Conservation (phyloP, 306 rosid genomes). For the Hippophae rhamnoides region DNA sequence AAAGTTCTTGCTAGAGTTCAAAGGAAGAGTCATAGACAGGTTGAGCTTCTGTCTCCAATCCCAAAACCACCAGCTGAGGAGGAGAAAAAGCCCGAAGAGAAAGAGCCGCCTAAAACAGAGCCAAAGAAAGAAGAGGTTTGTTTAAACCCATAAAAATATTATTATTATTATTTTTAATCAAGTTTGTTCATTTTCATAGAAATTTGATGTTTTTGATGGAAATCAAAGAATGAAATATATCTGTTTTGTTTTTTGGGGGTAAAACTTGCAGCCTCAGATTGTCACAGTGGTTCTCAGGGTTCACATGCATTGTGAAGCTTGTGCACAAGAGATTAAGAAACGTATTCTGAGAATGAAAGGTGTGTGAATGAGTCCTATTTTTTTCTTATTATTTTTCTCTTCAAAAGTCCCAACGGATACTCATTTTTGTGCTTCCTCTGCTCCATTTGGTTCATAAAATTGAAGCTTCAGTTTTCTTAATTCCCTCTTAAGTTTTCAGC, state of each 20-base stretch:
- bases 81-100: slow-evolving; percentile 41
- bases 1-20: slow-evolving; percentile 70
- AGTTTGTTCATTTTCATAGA: too few relatives aligned
- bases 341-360: slow-evolving; percentile 78
- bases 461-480: neutral
- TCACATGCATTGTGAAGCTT: slow-evolving; percentile 92
- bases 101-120: slow-evolving; percentile 56
- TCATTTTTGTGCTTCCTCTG: slow-evolving; percentile 4
- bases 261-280: slow-evolving; percentile 28
- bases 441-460: slow-evolving; percentile 14
- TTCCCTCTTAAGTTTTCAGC: too few relatives aligned
- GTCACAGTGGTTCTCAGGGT: slow-evolving; percentile 47
- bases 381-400: neutral
- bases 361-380: neutral
- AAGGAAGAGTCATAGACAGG: slow-evolving; percentile 74
- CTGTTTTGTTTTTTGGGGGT: neutral
- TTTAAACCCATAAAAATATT: too few relatives aligned
- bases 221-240: neutral
- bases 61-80: slow-evolving; percentile 52
- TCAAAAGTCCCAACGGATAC: neutral
- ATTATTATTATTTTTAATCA: too few relatives aligned
- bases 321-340: slow-evolving; percentile 74
- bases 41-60: slow-evolving; percentile 76
- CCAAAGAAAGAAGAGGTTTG: slow-evolving; percentile 72
- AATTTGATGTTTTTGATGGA: too few relatives aligned